Evolutionary conservation across 2,329 filamentous ascomycete genomes (phyloP), one percentile per base, ranked within the genome.

Genomic region (Plectosphaerella plurivora): DNA sequence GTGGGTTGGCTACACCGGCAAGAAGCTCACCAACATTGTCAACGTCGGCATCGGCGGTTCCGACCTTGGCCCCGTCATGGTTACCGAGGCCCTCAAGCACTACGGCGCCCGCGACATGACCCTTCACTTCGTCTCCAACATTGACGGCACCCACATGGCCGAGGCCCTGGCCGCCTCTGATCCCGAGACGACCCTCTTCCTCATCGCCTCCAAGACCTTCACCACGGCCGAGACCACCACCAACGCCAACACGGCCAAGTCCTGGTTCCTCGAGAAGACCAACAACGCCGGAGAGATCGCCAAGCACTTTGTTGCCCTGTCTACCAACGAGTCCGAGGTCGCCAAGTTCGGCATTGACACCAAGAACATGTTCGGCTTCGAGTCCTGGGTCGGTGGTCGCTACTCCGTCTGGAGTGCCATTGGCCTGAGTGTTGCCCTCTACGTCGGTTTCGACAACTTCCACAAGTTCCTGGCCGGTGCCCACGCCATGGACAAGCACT

Each of bases 391-490:
- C 50, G 94, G 94, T 70, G 94, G 94, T 53, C 89, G 94, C 55
- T 99, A 99, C 83, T 96, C 91, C 55, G 94, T 99, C 61, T 99
- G 94, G 94, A 96, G 91, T 62, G 94, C 94, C 70, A 99, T 99
- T 67, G 94, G 94, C 62, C 79, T 99, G 57, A 96, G 91, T 58
- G 92, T 99, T 53, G 88, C 88, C 62, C 81, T 99, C 60, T 96
- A 97, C 79, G 88, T 99, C 69, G 94, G 94, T 68, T 99, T 81
- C 72, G 92, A 97, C 70, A 97, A 97, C 83, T 99, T 97, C 81
- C 84, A 94, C 74, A 83, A 96, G 74, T 97, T 99, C 83, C 82
- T 97, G 50, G 85, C 88, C 57, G 94, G 94, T 71, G 94, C 91
- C 51, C 89, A 99, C 68, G 91, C 90, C 67, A 97, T 99, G 92